phyloP scores from a whole-genome alignment of 805 yeast genomes.

The Maudiozyma saulgeensis region DNA sequence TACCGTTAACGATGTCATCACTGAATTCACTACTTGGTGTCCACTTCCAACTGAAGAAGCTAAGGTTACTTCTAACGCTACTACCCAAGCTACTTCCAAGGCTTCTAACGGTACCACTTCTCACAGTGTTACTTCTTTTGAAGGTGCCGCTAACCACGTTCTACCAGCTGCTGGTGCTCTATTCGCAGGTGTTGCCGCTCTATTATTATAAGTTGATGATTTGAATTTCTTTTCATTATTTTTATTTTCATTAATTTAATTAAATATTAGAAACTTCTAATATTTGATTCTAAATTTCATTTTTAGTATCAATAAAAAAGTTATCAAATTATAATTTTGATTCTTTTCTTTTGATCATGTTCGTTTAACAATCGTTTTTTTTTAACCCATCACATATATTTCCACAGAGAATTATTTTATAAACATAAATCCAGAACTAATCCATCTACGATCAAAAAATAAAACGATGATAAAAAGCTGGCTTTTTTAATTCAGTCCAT shows the following conservation, averaged over 20 bases:
- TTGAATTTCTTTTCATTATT: background rate
- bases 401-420: background rate
- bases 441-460: background rate
- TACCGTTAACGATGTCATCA: constrained; percentile 28
- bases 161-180: constrained; percentile 41
- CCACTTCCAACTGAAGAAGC: constrained; percentile 19
- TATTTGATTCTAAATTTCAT: background rate
- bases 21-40: constrained; percentile 31
- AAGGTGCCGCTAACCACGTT: constrained; percentile 38
- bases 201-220: constrained; percentile 31
- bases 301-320: background rate
- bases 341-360: background rate
- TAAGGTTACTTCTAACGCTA: background rate
- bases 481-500: too few relatives aligned
- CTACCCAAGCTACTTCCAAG: constrained; percentile 1
- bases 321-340: background rate
- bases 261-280: background rate
- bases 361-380: background rate
- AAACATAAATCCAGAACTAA: background rate
- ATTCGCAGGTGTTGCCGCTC: constrained; percentile 42
- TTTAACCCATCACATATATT: background rate
- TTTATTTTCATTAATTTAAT: background rate
- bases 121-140: constrained; percentile 24
- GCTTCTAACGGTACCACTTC: constrained; percentile 2
- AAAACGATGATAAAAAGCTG: background rate